Conservation (phyloP, 2,329 filamentous ascomycete species). For the Phaeosphaeria sp. region DNA sequence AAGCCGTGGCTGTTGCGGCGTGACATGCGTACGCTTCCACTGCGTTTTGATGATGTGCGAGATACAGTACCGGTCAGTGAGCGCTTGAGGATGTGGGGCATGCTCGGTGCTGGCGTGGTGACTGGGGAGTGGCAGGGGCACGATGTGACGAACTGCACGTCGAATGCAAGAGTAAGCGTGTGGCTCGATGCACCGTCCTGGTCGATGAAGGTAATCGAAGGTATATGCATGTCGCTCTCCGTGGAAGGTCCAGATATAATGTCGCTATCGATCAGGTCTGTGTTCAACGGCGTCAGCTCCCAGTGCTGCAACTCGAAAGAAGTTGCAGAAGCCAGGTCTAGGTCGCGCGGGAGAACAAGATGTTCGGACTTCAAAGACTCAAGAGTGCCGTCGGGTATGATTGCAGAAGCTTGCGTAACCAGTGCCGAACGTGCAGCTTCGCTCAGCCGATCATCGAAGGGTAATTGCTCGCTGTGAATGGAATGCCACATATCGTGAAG, state of each 20-base stretch:
- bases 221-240: constrained; percentile 33
- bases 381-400: constrained; percentile 34
- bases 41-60: constrained; percentile 43
- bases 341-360: constrained; percentile 48
- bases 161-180: constrained; percentile 53
- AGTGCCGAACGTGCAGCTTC: constrained; percentile 44
- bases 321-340: constrained; percentile 16
- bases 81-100: constrained; percentile 32
- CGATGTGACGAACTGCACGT: constrained; percentile 62
- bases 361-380: constrained; percentile 39
- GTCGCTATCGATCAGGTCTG: constrained; percentile 34
- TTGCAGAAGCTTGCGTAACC: constrained; percentile 45
- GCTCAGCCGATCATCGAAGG: constrained; percentile 44
- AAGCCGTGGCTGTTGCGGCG: constrained; percentile 45
- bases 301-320: constrained; percentile 34
- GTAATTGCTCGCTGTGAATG: constrained; percentile 47
- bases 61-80: constrained; percentile 32
- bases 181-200: constrained; percentile 17
- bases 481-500: constrained; percentile 59
- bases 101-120: constrained; percentile 23
- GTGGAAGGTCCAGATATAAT: constrained; percentile 13
- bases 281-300: constrained; percentile 33
- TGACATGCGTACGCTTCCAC: constrained; percentile 28
- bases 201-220: constrained; percentile 45
- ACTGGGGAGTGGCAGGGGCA: constrained; percentile 60